Base-by-base conservation (phyloP, 2,329 filamentous ascomycete species). In the Amauroascus niger region DNA sequence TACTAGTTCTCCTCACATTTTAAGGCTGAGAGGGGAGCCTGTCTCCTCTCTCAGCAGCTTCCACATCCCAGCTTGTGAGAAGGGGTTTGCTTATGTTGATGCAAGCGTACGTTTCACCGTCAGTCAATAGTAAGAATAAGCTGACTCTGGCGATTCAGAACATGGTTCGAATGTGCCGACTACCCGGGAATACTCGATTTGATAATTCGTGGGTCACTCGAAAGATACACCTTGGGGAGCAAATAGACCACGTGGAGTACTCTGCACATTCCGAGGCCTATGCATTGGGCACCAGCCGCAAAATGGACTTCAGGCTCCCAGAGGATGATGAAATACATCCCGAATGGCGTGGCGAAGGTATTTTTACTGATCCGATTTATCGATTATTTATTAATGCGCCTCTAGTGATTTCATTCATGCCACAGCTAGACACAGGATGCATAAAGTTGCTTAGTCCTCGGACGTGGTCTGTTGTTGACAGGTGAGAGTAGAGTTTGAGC, bases 21-120 rank as follows among this genome's bases (percentile, higher is more conserved):
- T 95, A n/a, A 78, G 80, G 9, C 72, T 96, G 1, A 80, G 84
- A 56, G 84, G 86, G 0, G 74, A 77, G 13, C 79, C 80, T 6
- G 82, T 91, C 2, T 79, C 82, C 37, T 82, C 83, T 48, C 76
- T 97, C 62, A 87, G 83, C 58, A 74, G 81, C 0, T 88, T 95
- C 65, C 81, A 94, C 65, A 89, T 84, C 0, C 79, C 82, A 52
- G 83, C 81, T 5, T 93, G 87, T 64, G 83, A 90, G 54, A 77
- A 81, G 53, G 90, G 90, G 0, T 94, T 96, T 65, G 85, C 90
- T 39, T 93, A 89, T 63, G 77, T 88, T 24, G 86, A 94, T 69
- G 78, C 75, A 14, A 67, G 73, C 57, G 76, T 76, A 62, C 60
- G 64, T 24, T 44, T 24, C n/a, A 6, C 9, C 24, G 9, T 22